Conservation (phyloP, 495 filamentous ascomycete species). For the Beverwykella pulmonaria region DNA sequence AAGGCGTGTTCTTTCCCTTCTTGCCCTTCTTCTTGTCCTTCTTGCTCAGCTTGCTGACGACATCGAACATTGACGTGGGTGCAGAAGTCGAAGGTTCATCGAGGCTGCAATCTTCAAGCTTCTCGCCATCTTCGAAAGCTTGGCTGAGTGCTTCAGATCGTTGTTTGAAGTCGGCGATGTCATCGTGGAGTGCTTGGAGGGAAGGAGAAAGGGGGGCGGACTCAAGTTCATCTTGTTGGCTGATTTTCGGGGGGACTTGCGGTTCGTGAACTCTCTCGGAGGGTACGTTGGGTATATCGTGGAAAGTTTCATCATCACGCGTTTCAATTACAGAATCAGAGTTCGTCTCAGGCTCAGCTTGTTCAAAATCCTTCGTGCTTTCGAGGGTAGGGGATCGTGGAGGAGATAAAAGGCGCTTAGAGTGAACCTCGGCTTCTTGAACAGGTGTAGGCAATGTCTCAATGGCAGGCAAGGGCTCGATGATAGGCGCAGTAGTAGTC, state of each 20-base stretch:
- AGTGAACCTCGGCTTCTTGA: background rate
- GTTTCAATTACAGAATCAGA: background rate
- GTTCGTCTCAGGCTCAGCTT: background rate
- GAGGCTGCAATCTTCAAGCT: constrained; percentile 1
- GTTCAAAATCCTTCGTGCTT: background rate
- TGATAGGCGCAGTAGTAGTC: background rate
- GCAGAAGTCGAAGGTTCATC: background rate
- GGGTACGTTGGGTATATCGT: background rate
- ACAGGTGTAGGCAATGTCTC: background rate
- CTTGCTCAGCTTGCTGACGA: constrained; percentile 25
- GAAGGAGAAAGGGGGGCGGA: constrained; percentile 6
- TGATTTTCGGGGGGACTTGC: background rate
- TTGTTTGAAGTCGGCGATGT: constrained; percentile 21
- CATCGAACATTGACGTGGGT: constrained; percentile 25
- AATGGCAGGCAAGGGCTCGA: background rate
- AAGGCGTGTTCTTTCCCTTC: constrained; percentile 20
- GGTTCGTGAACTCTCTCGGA: constrained; percentile 1
- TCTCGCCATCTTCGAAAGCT: background rate
- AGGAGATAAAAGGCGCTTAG: background rate
- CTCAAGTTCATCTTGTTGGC: background rate
- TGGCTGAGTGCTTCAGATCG: constrained; percentile 25
- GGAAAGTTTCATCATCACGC: constrained; percentile 1
- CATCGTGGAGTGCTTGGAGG: constrained; percentile 20
- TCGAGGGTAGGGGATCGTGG: constrained; percentile 3
- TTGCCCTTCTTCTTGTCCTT: constrained; percentile 37